Evolutionary conservation across 208 protist genomes (phyloP), one percentile per base, ranked within the genome.

Genomic region (Kentomonas sorsogonicus): DNA sequence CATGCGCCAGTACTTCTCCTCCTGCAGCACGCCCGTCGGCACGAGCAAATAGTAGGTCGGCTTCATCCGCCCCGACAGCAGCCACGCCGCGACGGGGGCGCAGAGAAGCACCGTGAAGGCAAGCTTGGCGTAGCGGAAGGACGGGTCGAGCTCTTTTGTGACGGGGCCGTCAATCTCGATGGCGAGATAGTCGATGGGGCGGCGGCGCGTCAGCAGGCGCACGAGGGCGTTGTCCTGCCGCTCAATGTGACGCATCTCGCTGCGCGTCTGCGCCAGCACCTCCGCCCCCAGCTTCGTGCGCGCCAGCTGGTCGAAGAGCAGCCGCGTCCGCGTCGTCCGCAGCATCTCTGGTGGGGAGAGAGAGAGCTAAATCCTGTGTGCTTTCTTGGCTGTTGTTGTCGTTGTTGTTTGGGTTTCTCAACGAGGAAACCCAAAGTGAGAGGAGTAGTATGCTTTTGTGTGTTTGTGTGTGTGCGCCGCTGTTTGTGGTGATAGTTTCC

Each of bases 1-100:
- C 74, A 89, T 89, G 20, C 68, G 51, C 23, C 71, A 60, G 52
- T 86, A 92, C 54, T 78, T 74, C 23, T 92, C 77, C 31, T 45
- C 57, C 1, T 75, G 68, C 20, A 92, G 45, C n/a, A 88, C 51
- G 0, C 64, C 57, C 1, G 78, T 83, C 13, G 76, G 64, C 18
- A 92, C 85, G 15, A 88, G 45, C 1, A 82, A 23, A 44, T 92
- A 92, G 60, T 89, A 89, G 20, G 69, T 89, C n/a, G 85, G 85
- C 48, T 80, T 66, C 53, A 89, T 51, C n/a, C 57, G 45, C 11
- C 82, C 82, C 1, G 62, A 66, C 18, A 89, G 39, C 0, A 86
- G 76, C 45, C 77, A 55, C 5, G 66, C 29, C 25, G 89, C 68
- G 7, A 88, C 64, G 1, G 85, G 85, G 0, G 50, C 47, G 38